Evolutionary conservation across 2,329 filamentous ascomycete genomes (phyloP), one percentile per base, ranked within the genome.

Genomic region (Ophiocordyceps camponoti-floridani): DNA sequence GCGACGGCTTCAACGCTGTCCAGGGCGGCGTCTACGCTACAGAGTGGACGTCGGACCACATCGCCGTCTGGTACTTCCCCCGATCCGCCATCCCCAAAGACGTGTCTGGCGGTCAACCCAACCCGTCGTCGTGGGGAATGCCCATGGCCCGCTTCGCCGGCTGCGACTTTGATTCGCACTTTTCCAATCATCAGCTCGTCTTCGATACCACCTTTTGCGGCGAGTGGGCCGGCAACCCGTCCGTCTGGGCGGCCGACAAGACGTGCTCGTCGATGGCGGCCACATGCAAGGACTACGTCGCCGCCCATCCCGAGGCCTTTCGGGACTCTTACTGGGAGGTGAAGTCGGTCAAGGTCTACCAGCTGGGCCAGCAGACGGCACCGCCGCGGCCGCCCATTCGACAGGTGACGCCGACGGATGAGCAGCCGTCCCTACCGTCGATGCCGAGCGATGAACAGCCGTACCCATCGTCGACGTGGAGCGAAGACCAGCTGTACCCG

Each of bases 201-300:
- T 79, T 91, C 60, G 77, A 89, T 62, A 91, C 79, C 1, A 83
- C 82, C 6, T 85, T 94, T 59, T 95, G 88, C 61, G 88, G 88
- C 18, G 75, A 82, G 56, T 94, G 87, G 87, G 87, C 87, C 8
- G 84, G 84, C 23, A 58, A 65, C 40, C 45, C 52, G 13, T 46
- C 50, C 4, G 75, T 79, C 31, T 94, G 82, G 80, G 54, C 56
- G 43, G 55, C 59, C 30, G 69, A 78, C 47, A 49, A 61, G 4
- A 69, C 72, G 40, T 88, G 83, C 59, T 62, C 69, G 1, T 62
- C 70, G 38, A 67, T 75, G 51, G 82, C 76, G 0, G 49, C 62
- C 37, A 79, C 77, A 1, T 94, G 88, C 66, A 57, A 78, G 27
- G 73, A 76, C 23, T 94, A 77, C 58, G 87, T 94, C 19, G 68